Conservation (phyloP, 495 filamentous ascomycete genomes). For the Astrothelium macrocarpum region DNA sequence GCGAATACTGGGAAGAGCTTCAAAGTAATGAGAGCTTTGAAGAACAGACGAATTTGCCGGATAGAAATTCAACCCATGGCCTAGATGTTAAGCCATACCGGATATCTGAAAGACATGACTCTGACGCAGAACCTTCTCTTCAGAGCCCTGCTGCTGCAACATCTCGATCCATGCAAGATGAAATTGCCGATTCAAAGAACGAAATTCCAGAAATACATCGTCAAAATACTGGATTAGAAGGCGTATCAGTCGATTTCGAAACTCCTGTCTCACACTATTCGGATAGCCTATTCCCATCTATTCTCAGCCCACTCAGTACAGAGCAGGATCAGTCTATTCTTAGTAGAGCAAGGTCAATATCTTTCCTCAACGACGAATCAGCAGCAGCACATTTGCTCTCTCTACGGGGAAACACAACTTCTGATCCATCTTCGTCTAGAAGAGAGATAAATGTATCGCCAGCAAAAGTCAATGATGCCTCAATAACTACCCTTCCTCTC, state of each 20-base stretch:
- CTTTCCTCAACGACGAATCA: neutral
- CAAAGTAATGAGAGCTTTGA: conserved; percentile 1
- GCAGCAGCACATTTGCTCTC: conserved; percentile 3
- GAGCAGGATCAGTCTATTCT: neutral
- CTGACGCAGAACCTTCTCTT: neutral
- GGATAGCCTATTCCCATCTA: neutral
- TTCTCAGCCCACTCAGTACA: neutral
- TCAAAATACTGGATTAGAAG: neutral
- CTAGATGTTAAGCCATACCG: neutral
- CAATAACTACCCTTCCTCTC: neutral
- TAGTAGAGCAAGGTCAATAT: neutral
- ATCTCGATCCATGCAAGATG: neutral
- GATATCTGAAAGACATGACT: neutral
- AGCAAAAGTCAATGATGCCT: neutral
- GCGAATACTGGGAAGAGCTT: conserved; percentile 8
- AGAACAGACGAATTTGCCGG: conserved; percentile 2
- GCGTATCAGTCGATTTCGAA: neutral
- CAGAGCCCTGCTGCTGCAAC: neutral
- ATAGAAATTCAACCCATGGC: neutral
- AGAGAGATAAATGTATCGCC: neutral
- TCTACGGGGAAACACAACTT: neutral
- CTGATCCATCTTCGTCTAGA: neutral
- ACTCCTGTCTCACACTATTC: neutral
- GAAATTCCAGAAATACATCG: neutral
- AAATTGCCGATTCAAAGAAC: neutral